A percentile compares a stretch with the other conserved stretches of the same genome.
These are phyloP conservation scores for Scolecobasidium constrictum DNA, from an alignment of 2,329 filamentous ascomycete species.

Conservation along the genomic window DNA sequence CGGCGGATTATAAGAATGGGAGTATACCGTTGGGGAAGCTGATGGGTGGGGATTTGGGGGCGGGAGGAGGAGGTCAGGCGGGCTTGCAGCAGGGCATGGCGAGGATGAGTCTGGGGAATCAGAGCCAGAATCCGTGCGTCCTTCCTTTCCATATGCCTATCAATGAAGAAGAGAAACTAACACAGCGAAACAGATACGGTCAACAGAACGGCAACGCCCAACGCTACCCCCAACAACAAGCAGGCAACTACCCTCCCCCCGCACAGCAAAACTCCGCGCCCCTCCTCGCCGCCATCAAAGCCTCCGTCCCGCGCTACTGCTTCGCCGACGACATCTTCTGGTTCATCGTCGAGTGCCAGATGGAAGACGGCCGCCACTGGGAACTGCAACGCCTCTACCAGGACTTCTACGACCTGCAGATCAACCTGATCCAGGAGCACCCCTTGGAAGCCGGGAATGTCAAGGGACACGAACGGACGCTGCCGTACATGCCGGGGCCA, in stretches of 20 bases:
- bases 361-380: slow-evolving; percentile 88
- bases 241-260: not conserved
- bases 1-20: slow-evolving; percentile 97
- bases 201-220: no score
- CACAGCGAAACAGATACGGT: no score
- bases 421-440: slow-evolving; percentile 82
- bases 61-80: slow-evolving; percentile 59
- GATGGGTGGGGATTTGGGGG: slow-evolving; percentile 17
- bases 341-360: slow-evolving; percentile 87
- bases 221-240: not conserved
- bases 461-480: slow-evolving; percentile 58
- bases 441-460: slow-evolving; percentile 87
- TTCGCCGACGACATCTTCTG: slow-evolving; percentile 98
- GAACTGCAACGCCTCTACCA: slow-evolving; percentile 92
- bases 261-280: no score
- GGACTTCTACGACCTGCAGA: slow-evolving; percentile 98
- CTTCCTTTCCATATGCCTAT: not conserved
- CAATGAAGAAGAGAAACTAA: no score
- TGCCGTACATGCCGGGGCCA: slow-evolving; percentile 96
- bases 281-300: slow-evolving; percentile 69
- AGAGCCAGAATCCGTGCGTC: slow-evolving; percentile 18
- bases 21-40: slow-evolving; percentile 94
- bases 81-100: slow-evolving; percentile 48
- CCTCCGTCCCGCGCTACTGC: slow-evolving; percentile 83
- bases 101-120: slow-evolving; percentile 63